Evolutionary conservation across 2,329 filamentous ascomycete species (phyloP).

Genomic region (Fusarium proliferatum): DNA sequence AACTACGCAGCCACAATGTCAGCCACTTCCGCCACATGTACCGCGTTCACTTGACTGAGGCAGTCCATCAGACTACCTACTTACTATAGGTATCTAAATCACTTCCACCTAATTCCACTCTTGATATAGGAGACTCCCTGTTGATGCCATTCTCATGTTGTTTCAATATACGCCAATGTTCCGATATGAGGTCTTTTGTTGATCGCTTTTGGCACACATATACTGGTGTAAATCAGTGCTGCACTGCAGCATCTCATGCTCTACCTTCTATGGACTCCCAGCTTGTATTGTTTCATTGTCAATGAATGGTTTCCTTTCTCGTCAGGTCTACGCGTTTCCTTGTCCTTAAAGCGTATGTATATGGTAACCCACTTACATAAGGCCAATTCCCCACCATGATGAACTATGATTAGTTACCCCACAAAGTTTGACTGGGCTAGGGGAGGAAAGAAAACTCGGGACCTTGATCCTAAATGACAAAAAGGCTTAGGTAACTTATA

Average conservation of each 20-base stretch:
- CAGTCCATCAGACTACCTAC: not conserved
- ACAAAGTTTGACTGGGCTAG: conserved; percentile 2
- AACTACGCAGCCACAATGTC: not conserved
- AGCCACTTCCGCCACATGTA: conserved; percentile 22
- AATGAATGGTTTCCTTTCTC: not conserved
- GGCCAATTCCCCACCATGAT: conserved; percentile 21
- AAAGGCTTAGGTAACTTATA: too few species aligned
- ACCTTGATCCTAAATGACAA: too few species aligned
- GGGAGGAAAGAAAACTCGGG: too few species aligned
- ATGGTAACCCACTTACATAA: conserved; percentile 3
- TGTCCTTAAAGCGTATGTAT: not conserved
- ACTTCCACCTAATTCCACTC: not conserved
- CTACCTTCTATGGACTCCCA: not conserved
- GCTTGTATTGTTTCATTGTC: not conserved
- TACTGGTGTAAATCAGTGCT: not conserved
- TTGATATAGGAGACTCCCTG: not conserved
- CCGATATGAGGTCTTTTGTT: not conserved
- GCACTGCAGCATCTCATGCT: not conserved
- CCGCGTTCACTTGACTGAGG: not conserved
- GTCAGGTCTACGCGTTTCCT: not conserved
- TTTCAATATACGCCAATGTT: not conserved
- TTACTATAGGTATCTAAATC: not conserved
- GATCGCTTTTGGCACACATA: not conserved
- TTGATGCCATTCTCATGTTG: not conserved
- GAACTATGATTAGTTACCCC: conserved; percentile 17